Evolutionary conservation across 306 rosid genomes (phyloP).

Genomic region (Cajanus cajan): DNA sequence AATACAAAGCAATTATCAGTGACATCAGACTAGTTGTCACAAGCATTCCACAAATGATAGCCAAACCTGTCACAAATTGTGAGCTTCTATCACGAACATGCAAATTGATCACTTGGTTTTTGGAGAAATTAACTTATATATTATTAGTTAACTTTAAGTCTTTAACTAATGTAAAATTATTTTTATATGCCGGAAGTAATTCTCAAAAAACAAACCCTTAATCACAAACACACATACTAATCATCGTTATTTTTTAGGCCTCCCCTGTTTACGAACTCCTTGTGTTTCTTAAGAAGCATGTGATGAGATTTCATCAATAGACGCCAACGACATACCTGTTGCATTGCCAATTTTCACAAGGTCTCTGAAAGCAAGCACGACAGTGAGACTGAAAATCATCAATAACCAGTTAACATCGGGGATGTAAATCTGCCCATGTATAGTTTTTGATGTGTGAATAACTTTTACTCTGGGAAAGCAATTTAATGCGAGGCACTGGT

Average conservation of each 20-base stretch:
- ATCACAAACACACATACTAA: background rate
- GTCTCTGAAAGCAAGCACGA: conserved; percentile 64
- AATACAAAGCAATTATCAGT: conserved; percentile 65
- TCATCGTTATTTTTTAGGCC: background rate
- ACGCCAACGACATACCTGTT: conserved; percentile 50
- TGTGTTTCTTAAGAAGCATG: background rate
- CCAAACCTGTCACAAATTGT: conserved; percentile 53
- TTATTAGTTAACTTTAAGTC: no score
- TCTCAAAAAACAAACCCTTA: background rate
- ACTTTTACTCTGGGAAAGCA: conserved; percentile 96
- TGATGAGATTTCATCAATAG: background rate
- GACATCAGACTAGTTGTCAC: conserved; percentile 82
- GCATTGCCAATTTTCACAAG: conserved; percentile 75
- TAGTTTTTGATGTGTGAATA: conserved; percentile 77
- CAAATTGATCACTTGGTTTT: background rate
- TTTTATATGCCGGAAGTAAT: no score
- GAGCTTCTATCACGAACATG: background rate
- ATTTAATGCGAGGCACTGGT: conserved; percentile 79
- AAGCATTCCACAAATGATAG: conserved; percentile 69
- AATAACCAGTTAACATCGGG: conserved; percentile 89
- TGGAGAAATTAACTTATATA: no score
- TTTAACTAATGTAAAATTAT: no score
- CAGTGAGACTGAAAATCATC: conserved; percentile 75
- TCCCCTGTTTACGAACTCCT: background rate
- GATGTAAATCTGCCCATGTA: conserved; percentile 78